phyloP scores from a whole-genome alignment of 257 asterid genomes.

The Lycium barbarum region DNA sequence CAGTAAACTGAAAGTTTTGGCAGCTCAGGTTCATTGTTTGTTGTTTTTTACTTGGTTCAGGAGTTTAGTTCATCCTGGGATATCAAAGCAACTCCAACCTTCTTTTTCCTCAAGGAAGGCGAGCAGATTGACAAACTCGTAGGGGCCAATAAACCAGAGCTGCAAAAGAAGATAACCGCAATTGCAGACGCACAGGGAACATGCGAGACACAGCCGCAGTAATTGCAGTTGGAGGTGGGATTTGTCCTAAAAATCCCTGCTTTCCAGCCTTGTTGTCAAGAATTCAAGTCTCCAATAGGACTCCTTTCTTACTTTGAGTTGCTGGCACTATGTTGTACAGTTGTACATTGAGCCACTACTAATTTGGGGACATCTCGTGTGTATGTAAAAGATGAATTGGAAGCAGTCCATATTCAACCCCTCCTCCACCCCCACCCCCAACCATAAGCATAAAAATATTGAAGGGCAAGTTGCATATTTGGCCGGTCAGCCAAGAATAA shows the following conservation, averaged over 20 bases:
- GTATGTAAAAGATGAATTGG: conserved; percentile 1
- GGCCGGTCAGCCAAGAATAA: too few relatives aligned
- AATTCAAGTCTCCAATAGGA: not conserved
- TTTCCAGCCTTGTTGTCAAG: conserved; percentile 23
- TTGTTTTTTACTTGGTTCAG: conserved; percentile 47
- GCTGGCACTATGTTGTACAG: conserved; percentile 16
- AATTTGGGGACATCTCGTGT: conserved; percentile 8
- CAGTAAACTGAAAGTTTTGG: conserved; percentile 14
- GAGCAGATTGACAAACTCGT: conserved; percentile 88
- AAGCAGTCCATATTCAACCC: conserved; percentile 13
- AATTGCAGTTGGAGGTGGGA: conserved; percentile 25
- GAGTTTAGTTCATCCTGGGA: conserved; percentile 97
- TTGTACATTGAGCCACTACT: conserved; percentile 18
- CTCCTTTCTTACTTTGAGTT: not conserved
- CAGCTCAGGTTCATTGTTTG: not conserved
- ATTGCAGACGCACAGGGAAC: conserved; percentile 56
- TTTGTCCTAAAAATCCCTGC: not conserved
- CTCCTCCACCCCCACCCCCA: not conserved
- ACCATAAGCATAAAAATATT: too few relatives aligned
- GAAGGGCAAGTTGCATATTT: too few relatives aligned
- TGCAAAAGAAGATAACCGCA: conserved; percentile 78
- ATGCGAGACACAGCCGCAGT: conserved; percentile 34
- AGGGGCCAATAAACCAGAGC: conserved; percentile 97
- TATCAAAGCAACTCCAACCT: conserved; percentile 99
- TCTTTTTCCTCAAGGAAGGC: conserved; percentile 88